Evolutionary conservation across 768 basidiomycete genomes (phyloP), one percentile per base, ranked within the genome.

Genomic region (Boletus fagicola): DNA sequence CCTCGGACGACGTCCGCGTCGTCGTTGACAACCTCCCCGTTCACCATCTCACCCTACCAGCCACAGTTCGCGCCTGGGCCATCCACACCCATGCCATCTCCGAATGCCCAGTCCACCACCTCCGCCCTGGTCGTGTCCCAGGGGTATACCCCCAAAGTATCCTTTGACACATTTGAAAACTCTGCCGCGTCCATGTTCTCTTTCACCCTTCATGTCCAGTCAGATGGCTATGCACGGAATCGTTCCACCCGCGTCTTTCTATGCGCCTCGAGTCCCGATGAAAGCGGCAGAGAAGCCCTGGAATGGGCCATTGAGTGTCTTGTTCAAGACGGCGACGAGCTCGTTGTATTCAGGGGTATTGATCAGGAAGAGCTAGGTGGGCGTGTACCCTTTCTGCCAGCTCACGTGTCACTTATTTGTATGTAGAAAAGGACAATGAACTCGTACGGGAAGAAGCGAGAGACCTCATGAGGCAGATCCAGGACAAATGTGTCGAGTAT

Each of bases 301-400:
- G 92, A 97, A 55, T 99, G 96, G 96, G 79, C 84, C n/a, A 79
- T 98, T 30, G 90, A 92, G 64, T 80, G 82, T 35, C 79, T 99
- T 12, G 84, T 88, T 9, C 88, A 91, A 71, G 89, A 92, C 54
- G 91, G 92, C 2, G 96, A 98, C 69, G 96, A 98, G 73, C 75
- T 98, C 22, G 86, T 99, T 55, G 88, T 98, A 10, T 90, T 92
- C 56, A 78, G 96, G 38, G 96, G 96, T 0, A 83, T 96, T 15
- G 94, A 96, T 60, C 83, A 90, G 59, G 94, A 94, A 36, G 90
- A 88, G 35, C 74, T 92, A 28, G 88, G 92, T 92, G 59, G 35
- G 83, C 33, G 2, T 44, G 9, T 16, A 31, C 48, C 30, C 15
- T 26, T 10, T 1, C 44, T 28, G 15, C 10, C 2, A 16, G n/a